phyloP scores from a whole-genome alignment of 2,329 filamentous ascomycete species.

The Nemania sp. region DNA sequence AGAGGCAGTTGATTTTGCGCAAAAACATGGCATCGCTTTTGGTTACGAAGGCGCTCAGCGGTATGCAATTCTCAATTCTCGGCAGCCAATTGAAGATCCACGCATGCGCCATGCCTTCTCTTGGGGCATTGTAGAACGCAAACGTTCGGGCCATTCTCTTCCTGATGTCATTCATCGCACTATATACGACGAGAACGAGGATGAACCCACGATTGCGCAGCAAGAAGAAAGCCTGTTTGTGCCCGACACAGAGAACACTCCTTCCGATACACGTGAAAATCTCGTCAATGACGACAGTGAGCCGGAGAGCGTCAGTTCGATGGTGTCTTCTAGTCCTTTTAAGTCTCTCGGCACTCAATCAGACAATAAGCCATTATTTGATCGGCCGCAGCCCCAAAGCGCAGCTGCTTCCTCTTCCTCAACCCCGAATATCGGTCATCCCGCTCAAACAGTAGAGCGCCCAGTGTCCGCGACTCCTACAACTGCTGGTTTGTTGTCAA shows the following conservation, averaged over 20 bases:
- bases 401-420: not conserved
- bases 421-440: slow-evolving; percentile 7
- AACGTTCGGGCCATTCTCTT: slow-evolving; percentile 57
- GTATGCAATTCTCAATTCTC: slow-evolving; percentile 52
- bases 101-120: slow-evolving; percentile 62
- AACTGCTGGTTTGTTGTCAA: not conserved
- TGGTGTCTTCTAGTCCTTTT: slow-evolving; percentile 15
- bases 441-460: not conserved
- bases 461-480: not conserved
- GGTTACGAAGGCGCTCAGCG: slow-evolving; percentile 45
- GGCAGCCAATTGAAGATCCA: slow-evolving; percentile 51
- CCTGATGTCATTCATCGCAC: slow-evolving; percentile 61
- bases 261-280: slow-evolving; percentile 1
- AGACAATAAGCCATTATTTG: slow-evolving; percentile 4
- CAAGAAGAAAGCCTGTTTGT: slow-evolving; percentile 39
- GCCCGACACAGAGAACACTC: slow-evolving; percentile 22
- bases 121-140: slow-evolving; percentile 60
- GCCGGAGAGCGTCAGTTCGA: slow-evolving; percentile 17
- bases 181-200: slow-evolving; percentile 45
- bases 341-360: slow-evolving; percentile 2
- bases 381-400: not conserved
- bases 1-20: slow-evolving; percentile 68
- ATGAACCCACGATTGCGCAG: not conserved
- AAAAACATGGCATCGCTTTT: slow-evolving; percentile 61
- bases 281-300: slow-evolving; percentile 19